Evolutionary conservation across 495 filamentous ascomycete genomes (phyloP), one percentile per base, ranked within the genome.

Genomic region (Tuber aestivum): DNA sequence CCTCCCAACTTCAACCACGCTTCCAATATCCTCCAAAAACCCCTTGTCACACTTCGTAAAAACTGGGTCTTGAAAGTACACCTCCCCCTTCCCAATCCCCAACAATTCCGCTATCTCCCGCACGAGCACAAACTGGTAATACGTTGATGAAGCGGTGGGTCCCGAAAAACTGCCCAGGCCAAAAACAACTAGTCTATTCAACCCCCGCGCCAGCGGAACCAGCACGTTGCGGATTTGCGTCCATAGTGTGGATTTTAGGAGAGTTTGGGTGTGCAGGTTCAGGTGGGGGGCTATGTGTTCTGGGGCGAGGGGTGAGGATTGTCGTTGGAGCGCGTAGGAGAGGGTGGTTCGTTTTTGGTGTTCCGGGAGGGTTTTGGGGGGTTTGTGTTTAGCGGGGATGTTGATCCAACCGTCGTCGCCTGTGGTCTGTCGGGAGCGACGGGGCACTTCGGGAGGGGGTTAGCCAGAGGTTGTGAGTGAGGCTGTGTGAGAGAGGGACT

Each of bases 61-160:
- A 18, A 74, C 79, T 12, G 80, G 80, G 20, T 82, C 80, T 27
- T 81, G 79, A n/a, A 82, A 23, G 35, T 72, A 41, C 41, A 48
- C 44, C 14, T 72, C 70, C 70, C 27, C 2, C 37, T 21, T 5
- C n/a, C n/a, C 4, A 23, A 70, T 48, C 12, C 21, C 14, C 7
- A 75, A 50, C 10, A 79, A 70, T 35, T 23, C 21, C 10, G 56
- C 41, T 18, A 79, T 72, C 65, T 72, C 78, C 1, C 14, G 42
- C 14, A 78, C 35, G 10, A 79, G 61, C 3, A 77, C 70, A 1
- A 79, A 65, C 73, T 79, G 78, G 50, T 69, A 75, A 41, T 79
- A 72, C n/a, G 72, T 79, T 18, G 76, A 79, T 38, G 72, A 73
- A 38, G 65, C 65, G 6, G 78, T 76, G 37, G 8, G 23, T 0